Conservation (phyloP, 139 green algal genomes). For the Eudorina sp. region DNA sequence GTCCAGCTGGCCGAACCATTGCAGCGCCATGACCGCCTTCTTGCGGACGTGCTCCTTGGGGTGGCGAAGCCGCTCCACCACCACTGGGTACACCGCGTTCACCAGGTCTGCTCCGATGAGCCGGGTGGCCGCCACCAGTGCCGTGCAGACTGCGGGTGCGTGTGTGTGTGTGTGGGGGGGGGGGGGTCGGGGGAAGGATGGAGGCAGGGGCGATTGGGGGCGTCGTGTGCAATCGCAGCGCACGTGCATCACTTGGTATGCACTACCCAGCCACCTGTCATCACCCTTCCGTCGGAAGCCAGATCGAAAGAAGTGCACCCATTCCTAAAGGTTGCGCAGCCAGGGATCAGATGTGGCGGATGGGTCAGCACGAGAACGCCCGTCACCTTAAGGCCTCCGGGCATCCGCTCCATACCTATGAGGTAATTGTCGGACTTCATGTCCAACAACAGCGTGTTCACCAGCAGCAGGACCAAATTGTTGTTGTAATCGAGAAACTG, state of each 20-base stretch:
- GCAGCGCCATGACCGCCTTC: slow-evolving; percentile 96
- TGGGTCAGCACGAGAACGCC: too few species aligned
- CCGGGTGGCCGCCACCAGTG: slow-evolving; percentile 77
- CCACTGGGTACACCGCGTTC: slow-evolving; percentile 84
- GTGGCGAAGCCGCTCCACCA: slow-evolving; percentile 62
- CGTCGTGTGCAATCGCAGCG: too few species aligned
- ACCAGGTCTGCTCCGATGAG: slow-evolving; percentile 91
- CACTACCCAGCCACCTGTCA: too few species aligned
- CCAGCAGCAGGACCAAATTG: slow-evolving; percentile 95
- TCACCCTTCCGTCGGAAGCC: too few species aligned
- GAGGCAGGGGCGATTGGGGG: too few species aligned
- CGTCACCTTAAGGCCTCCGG: too few species aligned
- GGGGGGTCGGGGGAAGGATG: background rate
- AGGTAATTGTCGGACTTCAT: slow-evolving; percentile 95
- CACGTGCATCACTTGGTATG: too few species aligned
- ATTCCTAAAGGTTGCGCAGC: too few species aligned
- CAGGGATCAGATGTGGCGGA: too few species aligned
- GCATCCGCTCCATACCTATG: too few species aligned
- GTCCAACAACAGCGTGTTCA: slow-evolving; percentile 96
- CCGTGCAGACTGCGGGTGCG: slow-evolving; percentile 66
- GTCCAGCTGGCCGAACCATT: slow-evolving; percentile 83
- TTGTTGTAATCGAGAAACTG: slow-evolving; percentile 93
- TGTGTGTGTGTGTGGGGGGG: background rate
- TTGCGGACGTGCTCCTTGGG: slow-evolving; percentile 91
- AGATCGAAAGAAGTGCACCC: too few species aligned